Percentiles rank a stretch among this genome's conserved stretches.
phyloP scores from a whole-genome alignment of 2,329 filamentous ascomycete species.

The Colletotrichum kahawae region DNA sequence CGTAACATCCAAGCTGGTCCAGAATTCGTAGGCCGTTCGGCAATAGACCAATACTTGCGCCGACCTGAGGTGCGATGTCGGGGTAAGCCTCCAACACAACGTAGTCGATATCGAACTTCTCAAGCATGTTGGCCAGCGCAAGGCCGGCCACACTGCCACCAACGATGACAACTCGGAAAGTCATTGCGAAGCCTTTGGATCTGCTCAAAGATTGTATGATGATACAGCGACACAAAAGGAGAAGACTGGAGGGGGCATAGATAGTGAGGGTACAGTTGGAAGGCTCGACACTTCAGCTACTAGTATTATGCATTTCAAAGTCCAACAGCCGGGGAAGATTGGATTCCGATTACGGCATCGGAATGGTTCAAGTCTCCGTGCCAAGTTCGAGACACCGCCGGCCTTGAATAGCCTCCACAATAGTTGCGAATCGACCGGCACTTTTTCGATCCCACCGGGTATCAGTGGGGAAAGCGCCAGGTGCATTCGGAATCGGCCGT shows the following conservation, averaged over 20 bases:
- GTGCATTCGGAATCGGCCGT: not conserved
- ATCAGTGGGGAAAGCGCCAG: rapidly evolving
- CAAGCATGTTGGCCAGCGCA: slow-evolving; percentile 39
- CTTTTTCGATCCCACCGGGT: not conserved
- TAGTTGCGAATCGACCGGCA: not conserved
- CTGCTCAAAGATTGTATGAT: not conserved
- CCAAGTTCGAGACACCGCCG: not conserved
- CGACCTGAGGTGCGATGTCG: slow-evolving; percentile 48
- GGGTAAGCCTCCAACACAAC: slow-evolving; percentile 49
- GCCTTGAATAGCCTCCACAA: not conserved
- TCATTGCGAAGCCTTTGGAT: not conserved
- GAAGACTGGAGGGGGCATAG: not conserved
- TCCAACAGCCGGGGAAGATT: not conserved
- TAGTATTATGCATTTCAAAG: not conserved
- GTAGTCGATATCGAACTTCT: slow-evolving; percentile 51
- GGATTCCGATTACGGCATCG: not conserved
- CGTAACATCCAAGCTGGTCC: slow-evolving; percentile 48
- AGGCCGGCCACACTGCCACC: slow-evolving; percentile 55
- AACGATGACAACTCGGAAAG: slow-evolving; percentile 48
- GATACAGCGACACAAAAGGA: rapidly evolving
- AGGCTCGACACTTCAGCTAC: not conserved
- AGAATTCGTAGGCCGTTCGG: slow-evolving; percentile 49
- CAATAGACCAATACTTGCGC: slow-evolving; percentile 51
- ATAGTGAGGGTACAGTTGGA: not conserved
- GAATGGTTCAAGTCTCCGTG: not conserved